These are phyloP conservation scores for Scedosporium aurantiacum DNA, from an alignment of 2,329 filamentous ascomycete genomes.

Conservation along the genomic window DNA sequence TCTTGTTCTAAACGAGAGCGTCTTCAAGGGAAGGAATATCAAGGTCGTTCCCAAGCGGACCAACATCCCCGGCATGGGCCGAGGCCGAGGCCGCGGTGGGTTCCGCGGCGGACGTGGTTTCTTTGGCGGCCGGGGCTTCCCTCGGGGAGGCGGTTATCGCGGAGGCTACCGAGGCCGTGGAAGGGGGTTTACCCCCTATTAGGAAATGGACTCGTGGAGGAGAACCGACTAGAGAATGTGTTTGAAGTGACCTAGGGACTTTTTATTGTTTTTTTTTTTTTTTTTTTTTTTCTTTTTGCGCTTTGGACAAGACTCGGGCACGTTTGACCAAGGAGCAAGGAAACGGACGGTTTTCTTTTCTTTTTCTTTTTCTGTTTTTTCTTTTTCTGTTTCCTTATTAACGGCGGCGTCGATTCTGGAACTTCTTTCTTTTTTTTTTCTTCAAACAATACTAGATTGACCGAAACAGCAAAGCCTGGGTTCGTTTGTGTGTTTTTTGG, in stretches of 20 bases:
- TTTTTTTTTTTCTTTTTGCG: not conserved
- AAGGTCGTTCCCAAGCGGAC: constrained; percentile 95
- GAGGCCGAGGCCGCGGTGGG: constrained; percentile 56
- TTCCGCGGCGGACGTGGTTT: constrained; percentile 40
- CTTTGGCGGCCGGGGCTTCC: constrained; percentile 38
- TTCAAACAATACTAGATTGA: not conserved
- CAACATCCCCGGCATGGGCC: constrained; percentile 88
- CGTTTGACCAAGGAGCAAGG: not conserved
- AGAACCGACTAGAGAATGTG: no score
- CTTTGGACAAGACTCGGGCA: not conserved
- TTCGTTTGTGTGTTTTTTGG: not conserved
- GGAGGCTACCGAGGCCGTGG: constrained; percentile 57
- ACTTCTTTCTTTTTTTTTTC: not conserved
- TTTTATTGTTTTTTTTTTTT: not conserved
- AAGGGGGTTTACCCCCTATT: constrained; percentile 56
- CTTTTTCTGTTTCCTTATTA: not conserved
- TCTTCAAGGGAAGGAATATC: constrained; percentile 88
- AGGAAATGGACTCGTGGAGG: constrained; percentile 12
- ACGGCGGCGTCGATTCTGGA: not conserved
- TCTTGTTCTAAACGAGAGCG: constrained; percentile 88
- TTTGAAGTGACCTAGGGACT: no score
- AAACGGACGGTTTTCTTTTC: not conserved
- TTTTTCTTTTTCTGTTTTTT: not conserved
- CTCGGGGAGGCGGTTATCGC: constrained; percentile 48
- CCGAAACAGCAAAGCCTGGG: no score